Evolutionary conservation across 2,329 filamentous ascomycete species (phyloP), one percentile per base, ranked within the genome.

Genomic region (Cordyceps cicadae): DNA sequence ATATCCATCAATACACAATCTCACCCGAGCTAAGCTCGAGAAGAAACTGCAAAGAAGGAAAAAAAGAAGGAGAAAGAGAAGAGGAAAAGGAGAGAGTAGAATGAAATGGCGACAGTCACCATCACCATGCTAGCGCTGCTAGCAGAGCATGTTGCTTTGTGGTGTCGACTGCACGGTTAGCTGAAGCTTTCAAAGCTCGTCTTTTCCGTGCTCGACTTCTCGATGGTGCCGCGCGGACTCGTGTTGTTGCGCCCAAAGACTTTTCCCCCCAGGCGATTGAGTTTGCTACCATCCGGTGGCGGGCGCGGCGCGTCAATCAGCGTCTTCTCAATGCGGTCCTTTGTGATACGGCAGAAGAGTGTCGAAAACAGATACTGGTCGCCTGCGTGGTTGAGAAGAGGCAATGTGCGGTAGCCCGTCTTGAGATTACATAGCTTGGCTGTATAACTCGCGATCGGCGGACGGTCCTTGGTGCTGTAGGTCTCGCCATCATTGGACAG

Each of bases 311-410:
- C 78, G 74, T 82, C 76, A 51, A 87, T 76, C 65, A 84, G 81
- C 64, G 83, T 78, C 63, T 80, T 83, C 51, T 81, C 82, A 43
- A 82, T 76, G 15, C 80, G 77, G 45, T 82, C 79, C 34, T 84
- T 88, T 66, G 86, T 86, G 75, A 97, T 89, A 69, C 87, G 87
- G 77, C 92, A 96, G 74, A 97, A 96, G 17, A 99, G 79, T 12
- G 92, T 95, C 2, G 94, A 96, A 75, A 97, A 97, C 49, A 97
- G 81, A 71, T 95, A 97, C 67, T 92, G 90, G 67, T 97, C 92
- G 63, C 92, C 94, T 64, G 91, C 89, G 60, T 86, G 83, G 74
- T 97, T 92, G 72, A 91, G 88, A 17, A 99, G 81, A 12, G 93
- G 94, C 58, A 97, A 79, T 63, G 96, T 95, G 63, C 93, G 91